Evolutionary conservation across 805 yeast genomes (phyloP).

Genomic region (Candida multigemmis): DNA sequence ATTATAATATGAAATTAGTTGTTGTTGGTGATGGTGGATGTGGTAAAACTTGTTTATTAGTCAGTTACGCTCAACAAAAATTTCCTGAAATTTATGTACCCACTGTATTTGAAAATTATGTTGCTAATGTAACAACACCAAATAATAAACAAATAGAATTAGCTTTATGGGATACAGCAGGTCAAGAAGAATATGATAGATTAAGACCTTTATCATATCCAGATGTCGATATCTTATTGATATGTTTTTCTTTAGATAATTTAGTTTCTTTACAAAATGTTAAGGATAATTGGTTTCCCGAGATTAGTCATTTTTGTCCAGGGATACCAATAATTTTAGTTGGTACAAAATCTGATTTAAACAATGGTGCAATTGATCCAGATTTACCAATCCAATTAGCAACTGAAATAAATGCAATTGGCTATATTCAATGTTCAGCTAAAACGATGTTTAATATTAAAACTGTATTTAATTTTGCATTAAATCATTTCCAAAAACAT

Average conservation of each 20-base stretch:
- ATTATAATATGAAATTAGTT: slow-evolving; percentile 46
- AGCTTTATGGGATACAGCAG: slow-evolving; percentile 86
- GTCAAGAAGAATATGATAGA: slow-evolving; percentile 80
- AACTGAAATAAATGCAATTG: slow-evolving; percentile 53
- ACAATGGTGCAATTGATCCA: slow-evolving; percentile 20
- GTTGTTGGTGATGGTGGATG: slow-evolving; percentile 88
- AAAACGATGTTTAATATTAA: slow-evolving; percentile 56
- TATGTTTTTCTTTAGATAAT: slow-evolving; percentile 68
- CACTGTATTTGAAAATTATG: slow-evolving; percentile 75
- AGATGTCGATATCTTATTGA: slow-evolving; percentile 64
- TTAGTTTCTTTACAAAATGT: slow-evolving; percentile 60
- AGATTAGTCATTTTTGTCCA: slow-evolving; percentile 75
- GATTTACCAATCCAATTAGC: slow-evolving; percentile 48
- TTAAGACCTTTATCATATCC: slow-evolving; percentile 73
- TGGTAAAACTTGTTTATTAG: slow-evolving; percentile 76
- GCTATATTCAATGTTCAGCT: slow-evolving; percentile 76
- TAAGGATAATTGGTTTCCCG: slow-evolving; percentile 81
- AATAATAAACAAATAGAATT: slow-evolving; percentile 75
- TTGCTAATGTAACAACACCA: slow-evolving; percentile 50
- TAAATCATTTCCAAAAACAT: slow-evolving; percentile 33
- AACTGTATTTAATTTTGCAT: slow-evolving; percentile 59
- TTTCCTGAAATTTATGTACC: slow-evolving; percentile 75
- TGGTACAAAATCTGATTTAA: slow-evolving; percentile 74
- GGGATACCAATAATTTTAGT: slow-evolving; percentile 68
- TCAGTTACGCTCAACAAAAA: slow-evolving; percentile 57